Evolutionary conservation across 805 yeast species (phyloP).

Genomic region (Candida ponderosae): DNA sequence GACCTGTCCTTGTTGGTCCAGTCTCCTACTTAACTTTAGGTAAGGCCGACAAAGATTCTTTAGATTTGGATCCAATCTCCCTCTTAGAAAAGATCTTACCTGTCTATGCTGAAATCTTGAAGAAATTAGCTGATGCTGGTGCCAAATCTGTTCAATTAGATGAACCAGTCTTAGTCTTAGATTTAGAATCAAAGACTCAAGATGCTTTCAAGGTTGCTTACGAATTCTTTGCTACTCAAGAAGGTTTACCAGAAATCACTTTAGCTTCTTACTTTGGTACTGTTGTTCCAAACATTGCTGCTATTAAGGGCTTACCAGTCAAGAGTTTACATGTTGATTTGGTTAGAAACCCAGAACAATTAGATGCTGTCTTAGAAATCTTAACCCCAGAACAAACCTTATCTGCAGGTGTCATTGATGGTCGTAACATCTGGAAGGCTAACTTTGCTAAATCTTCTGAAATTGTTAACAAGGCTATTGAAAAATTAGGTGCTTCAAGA

Average conservation of each 20-base stretch:
- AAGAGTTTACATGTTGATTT: conserved; percentile 95
- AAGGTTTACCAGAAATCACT: conserved; percentile 69
- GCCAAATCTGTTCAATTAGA: conserved; percentile 93
- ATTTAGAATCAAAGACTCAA: conserved; percentile 77
- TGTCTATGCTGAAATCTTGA: conserved; percentile 82
- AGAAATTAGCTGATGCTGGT: conserved; percentile 89
- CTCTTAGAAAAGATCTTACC: conserved; percentile 87
- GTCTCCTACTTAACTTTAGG: conserved; percentile 92
- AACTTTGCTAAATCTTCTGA: conserved; percentile 83
- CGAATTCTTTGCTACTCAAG: conserved; percentile 60
- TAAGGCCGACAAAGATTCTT: conserved; percentile 97
- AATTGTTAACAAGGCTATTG: conserved; percentile 74
- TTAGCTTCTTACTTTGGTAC: conserved; percentile 97
- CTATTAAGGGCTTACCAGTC: conserved; percentile 87
- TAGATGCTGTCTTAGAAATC: conserved; percentile 68
- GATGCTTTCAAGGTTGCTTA: conserved; percentile 86
- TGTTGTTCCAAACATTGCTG: conserved; percentile 90
- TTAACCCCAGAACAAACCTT: conserved; percentile 65
- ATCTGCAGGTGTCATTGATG: conserved; percentile 96
- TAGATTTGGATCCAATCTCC: conserved; percentile 89
- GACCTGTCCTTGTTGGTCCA: conserved; percentile 97
- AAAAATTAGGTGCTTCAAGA: conserved; percentile 77
- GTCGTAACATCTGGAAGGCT: conserved; percentile 99
- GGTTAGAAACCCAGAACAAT: conserved; percentile 93
- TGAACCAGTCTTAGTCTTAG: conserved; percentile 95